These are phyloP conservation scores for Scedosporium minutisporum DNA, from an alignment of 2,329 filamentous ascomycete genomes.

Conservation along the genomic window DNA sequence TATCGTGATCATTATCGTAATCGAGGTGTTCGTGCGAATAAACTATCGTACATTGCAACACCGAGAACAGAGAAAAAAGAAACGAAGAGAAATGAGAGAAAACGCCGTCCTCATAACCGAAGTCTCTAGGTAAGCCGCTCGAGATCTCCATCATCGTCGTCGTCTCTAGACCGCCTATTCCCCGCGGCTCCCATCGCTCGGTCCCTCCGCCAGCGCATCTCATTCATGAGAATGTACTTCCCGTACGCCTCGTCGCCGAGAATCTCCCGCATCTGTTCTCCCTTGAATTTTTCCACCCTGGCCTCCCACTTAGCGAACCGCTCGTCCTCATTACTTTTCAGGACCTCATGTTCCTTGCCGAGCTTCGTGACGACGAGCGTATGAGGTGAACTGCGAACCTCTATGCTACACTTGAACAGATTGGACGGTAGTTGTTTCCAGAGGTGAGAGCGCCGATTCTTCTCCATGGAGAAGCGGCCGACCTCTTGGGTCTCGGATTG, in stretches of 20 bases:
- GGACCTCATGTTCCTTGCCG: background rate
- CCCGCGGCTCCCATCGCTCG: no score
- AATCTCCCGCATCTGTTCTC: background rate
- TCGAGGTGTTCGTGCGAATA: no score
- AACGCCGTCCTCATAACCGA: no score
- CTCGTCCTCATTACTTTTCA: background rate
- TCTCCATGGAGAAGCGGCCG: constrained; percentile 10
- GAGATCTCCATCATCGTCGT: no score
- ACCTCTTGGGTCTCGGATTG: background rate
- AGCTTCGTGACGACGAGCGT: background rate
- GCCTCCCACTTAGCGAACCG: background rate
- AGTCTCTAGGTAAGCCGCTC: no score
- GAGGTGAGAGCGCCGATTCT: constrained; percentile 14
- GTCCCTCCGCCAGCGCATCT: background rate
- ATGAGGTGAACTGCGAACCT: background rate
- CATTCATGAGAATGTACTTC: background rate
- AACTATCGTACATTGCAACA: no score
- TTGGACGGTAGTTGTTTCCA: constrained; percentile 3
- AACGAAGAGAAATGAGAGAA: no score
- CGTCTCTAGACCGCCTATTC: no score
- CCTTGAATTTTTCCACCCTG: background rate
- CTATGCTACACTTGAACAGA: background rate
- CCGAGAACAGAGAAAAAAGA: no score
- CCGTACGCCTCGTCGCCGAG: background rate
- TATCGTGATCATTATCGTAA: no score